phyloP scores from a whole-genome alignment of 305 asterid species.

The Solanum hybrid region DNA sequence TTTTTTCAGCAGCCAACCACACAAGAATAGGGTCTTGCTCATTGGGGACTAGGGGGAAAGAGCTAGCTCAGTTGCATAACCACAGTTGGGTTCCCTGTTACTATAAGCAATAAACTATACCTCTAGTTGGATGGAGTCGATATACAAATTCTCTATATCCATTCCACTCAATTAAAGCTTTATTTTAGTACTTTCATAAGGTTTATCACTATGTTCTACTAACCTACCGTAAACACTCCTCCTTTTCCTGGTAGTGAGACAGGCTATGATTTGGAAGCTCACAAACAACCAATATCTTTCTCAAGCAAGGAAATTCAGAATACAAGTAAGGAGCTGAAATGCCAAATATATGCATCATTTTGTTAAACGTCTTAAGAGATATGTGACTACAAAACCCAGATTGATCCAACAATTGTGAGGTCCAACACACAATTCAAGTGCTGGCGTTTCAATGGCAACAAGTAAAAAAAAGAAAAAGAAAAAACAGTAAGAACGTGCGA shows the following conservation, averaged over 20 bases:
- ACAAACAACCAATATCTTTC: neutral
- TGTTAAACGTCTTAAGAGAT: neutral
- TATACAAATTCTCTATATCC: neutral
- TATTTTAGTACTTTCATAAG: neutral
- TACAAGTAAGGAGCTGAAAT: neutral
- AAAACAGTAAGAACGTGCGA: conserved; percentile 29
- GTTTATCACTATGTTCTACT: neutral
- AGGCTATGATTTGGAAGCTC: neutral
- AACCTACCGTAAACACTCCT: neutral
- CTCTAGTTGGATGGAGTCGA: neutral
- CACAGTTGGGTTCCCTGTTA: neutral
- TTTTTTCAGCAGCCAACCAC: neutral
- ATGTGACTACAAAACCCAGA: neutral
- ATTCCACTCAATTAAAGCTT: neutral
- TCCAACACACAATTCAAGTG: neutral
- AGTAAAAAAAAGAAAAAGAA: neutral
- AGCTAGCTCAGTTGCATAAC: neutral
- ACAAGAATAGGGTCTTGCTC: neutral
- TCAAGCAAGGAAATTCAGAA: neutral
- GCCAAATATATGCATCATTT: neutral
- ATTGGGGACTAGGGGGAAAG: neutral
- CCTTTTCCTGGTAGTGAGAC: neutral
- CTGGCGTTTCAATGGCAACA: neutral
- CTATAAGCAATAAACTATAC: neutral
- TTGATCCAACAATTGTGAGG: neutral